Evolutionary conservation across 169 alveolate genomes (phyloP).

Genomic region (Plasmodium malariae): DNA sequence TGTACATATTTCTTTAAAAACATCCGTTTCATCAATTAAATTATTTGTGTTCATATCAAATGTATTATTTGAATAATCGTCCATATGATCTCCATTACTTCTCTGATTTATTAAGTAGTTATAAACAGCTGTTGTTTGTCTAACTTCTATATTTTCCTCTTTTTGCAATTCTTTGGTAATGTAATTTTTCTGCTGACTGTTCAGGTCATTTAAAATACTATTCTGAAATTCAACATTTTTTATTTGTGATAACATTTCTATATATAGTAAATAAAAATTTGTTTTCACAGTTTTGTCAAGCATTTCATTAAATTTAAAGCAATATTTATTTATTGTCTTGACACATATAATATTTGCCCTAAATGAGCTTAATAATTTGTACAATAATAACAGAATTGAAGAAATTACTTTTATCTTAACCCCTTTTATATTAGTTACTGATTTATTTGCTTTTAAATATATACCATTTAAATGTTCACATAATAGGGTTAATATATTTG

Average conservation of each 20-base stretch:
- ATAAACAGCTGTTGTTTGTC: background rate
- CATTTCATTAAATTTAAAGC: constrained; percentile 72
- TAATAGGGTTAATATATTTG: constrained; percentile 27
- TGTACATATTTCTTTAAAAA: constrained; percentile 66
- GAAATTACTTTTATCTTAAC: constrained; percentile 51
- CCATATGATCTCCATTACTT: background rate
- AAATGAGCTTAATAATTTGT: constrained; percentile 32
- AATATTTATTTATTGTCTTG: constrained; percentile 50
- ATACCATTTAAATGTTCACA: constrained; percentile 45
- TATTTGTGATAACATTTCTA: constrained; percentile 33
- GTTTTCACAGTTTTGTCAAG: constrained; percentile 59
- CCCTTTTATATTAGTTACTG: constrained; percentile 57
- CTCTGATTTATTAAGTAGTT: constrained; percentile 15
- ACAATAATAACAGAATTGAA: constrained; percentile 21
- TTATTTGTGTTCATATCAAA: background rate
- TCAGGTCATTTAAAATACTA: constrained; percentile 38
- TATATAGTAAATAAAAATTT: constrained; percentile 54
- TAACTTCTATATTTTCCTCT: constrained; percentile 11
- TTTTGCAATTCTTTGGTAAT: constrained; percentile 69
- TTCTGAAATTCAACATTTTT: constrained; percentile 59
- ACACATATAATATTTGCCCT: constrained; percentile 57
- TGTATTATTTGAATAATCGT: background rate
- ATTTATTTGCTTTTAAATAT: constrained; percentile 41
- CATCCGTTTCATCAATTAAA: constrained; percentile 51
- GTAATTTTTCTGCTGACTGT: constrained; percentile 61